A percentile compares a stretch with the other conserved stretches of the same genome.
phyloP scores from a whole-genome alignment of 2,329 filamentous ascomycete species.

The Shiraia bambusicola region DNA sequence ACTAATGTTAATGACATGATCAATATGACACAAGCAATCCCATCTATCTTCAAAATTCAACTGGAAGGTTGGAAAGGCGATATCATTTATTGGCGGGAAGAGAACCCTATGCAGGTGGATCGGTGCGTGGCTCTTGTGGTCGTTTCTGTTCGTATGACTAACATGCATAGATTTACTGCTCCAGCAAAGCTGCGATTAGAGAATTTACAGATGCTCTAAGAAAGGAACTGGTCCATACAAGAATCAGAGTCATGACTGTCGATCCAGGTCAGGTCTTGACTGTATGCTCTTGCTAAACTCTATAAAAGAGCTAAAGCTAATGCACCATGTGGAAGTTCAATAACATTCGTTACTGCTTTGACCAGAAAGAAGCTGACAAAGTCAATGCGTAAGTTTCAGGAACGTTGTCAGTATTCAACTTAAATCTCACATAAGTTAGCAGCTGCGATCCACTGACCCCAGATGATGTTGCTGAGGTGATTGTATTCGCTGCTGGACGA shows the following conservation, averaged over 20 bases:
- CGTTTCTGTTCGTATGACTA: background rate
- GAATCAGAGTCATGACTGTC: conserved; percentile 79
- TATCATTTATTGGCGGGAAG: conserved; percentile 88
- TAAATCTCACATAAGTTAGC: conserved; percentile 4
- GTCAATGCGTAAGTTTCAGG: conserved; percentile 65
- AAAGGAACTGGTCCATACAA: conserved; percentile 75
- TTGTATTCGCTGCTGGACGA: conserved; percentile 78
- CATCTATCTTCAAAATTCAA: conserved; percentile 73
- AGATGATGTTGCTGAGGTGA: conserved; percentile 84
- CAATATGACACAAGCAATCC: conserved; percentile 87
- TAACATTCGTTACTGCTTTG: conserved; percentile 78
- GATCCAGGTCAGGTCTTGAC: conserved; percentile 92
- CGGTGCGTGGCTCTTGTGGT: conserved; percentile 35
- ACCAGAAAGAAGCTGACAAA: conserved; percentile 81
- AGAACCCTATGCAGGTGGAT: conserved; percentile 77
- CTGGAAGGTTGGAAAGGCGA: conserved; percentile 75
- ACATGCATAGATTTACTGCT: conserved; percentile 63
- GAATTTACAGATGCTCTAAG: conserved; percentile 78
- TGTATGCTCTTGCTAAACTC: conserved; percentile 9
- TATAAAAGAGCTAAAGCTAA: background rate
- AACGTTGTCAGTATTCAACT: no score
- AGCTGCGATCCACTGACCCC: conserved; percentile 75
- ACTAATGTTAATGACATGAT: conserved; percentile 93
- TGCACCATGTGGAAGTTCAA: conserved; percentile 64
- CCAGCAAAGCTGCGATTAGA: conserved; percentile 83